Conservation (phyloP, 805 yeast species). For the Pichia insulana region DNA sequence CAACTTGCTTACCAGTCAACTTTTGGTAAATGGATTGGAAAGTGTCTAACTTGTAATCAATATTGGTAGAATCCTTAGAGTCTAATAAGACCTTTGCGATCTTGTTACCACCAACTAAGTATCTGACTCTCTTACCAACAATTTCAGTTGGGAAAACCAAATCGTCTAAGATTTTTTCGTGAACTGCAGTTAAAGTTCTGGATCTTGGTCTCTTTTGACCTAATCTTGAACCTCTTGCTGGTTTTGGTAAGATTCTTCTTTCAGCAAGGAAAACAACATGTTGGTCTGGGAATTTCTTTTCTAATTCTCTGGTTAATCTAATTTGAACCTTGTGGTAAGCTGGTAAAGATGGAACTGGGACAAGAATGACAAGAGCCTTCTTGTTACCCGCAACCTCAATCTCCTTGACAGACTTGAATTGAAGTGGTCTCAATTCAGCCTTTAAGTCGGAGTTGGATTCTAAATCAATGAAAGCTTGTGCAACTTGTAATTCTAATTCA, state of each 20-base stretch:
- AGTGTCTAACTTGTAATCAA: constrained; percentile 98
- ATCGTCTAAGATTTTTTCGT: constrained; percentile 97
- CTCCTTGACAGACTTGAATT: constrained; percentile 98
- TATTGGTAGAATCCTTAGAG: constrained; percentile 93
- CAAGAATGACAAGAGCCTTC: constrained; percentile 96
- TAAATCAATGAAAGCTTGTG: constrained; percentile 95
- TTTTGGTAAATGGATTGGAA: constrained; percentile 98
- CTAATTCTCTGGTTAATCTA: constrained; percentile 97
- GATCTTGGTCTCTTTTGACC: constrained; percentile 99
- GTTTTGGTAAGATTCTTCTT: constrained; percentile 99
- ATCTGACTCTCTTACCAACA: constrained; percentile 98
- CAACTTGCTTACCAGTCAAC: constrained; percentile 99
- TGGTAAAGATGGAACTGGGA: constrained; percentile 89
- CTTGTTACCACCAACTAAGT: constrained; percentile 97
- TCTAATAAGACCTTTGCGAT: constrained; percentile 95
- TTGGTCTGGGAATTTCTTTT: constrained; percentile 99
- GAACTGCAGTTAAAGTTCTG: constrained; percentile 97
- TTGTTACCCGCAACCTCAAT: constrained; percentile 96
- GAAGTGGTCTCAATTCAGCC: constrained; percentile 97
- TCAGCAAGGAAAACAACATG: constrained; percentile 99
- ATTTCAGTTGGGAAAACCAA: constrained; percentile 99
- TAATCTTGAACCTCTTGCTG: constrained; percentile 91
- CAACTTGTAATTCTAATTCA: constrained; percentile 98
- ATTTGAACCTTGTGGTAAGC: constrained; percentile 96
- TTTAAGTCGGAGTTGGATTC: constrained; percentile 91